Conservation (phyloP, 2,329 filamentous ascomycete genomes). For the Colletotrichum sidae region DNA sequence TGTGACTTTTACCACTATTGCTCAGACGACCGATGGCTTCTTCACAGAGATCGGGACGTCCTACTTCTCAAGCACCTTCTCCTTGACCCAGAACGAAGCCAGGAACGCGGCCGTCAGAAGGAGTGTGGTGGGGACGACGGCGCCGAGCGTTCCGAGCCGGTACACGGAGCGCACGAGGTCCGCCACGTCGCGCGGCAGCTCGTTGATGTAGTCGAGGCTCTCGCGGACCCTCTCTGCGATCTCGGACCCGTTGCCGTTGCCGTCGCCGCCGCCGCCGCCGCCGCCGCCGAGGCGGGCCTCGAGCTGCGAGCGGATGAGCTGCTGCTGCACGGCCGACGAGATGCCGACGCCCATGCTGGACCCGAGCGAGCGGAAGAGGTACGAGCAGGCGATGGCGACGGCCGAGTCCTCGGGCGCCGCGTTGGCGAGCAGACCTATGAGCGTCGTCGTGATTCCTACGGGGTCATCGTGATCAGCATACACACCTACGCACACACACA, state of each 20-base stretch:
- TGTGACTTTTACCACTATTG: no score
- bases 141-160: constrained; percentile 56
- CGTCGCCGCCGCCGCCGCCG: constrained; percentile 54
- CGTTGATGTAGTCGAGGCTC: constrained; percentile 76
- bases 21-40: no score
- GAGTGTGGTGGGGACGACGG: constrained; percentile 52
- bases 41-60: neutral
- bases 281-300: constrained; percentile 60
- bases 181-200: constrained; percentile 70
- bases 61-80: constrained; percentile 62
- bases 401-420: constrained; percentile 75
- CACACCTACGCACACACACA: no score
- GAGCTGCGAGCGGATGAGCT: constrained; percentile 70
- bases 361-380: constrained; percentile 84
- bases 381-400: constrained; percentile 81
- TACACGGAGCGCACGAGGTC: constrained; percentile 75
- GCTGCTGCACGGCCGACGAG: constrained; percentile 78
- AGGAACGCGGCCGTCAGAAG: constrained; percentile 53
- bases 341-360: constrained; percentile 79
- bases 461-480: no score
- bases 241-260: constrained; percentile 68
- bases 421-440: constrained; percentile 80
- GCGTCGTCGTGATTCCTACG: constrained; percentile 75
- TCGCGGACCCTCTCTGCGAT: constrained; percentile 78
- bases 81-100: constrained; percentile 63